Percentiles rank a stretch among this genome's conserved stretches.
Conservation (phyloP, 2,329 filamentous ascomycete genomes). For the Zalaria obscura region DNA sequence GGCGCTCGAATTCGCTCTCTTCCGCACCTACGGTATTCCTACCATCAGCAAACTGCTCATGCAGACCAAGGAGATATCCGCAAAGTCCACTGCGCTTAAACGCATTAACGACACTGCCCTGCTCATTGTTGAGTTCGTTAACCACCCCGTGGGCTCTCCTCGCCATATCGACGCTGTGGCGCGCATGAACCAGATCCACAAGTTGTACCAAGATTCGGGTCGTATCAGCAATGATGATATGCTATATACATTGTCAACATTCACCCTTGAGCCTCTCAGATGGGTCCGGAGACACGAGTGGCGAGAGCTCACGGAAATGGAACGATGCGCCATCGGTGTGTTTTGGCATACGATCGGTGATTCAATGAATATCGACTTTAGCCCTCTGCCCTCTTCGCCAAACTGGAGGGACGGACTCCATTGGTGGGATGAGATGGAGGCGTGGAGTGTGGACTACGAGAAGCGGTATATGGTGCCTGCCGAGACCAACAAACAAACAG, state of each 20-base stretch:
- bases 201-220: conserved; percentile 39
- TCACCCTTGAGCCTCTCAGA: conserved; percentile 49
- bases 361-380: conserved; percentile 48
- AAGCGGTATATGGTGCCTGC: conserved; percentile 37
- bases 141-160: conserved; percentile 27
- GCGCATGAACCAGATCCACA: conserved; percentile 51
- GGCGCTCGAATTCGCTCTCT: conserved; percentile 3
- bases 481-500: conserved; percentile 25
- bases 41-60: conserved; percentile 6
- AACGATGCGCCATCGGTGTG: conserved; percentile 47
- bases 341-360: conserved; percentile 62
- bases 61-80: conserved; percentile 4
- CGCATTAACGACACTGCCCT: conserved; percentile 38
- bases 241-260: conserved; percentile 51
- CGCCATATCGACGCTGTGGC: conserved; percentile 37
- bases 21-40: conserved; percentile 8
- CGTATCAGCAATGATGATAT: conserved; percentile 49
- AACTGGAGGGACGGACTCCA: conserved; percentile 35
- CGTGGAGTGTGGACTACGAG: conserved; percentile 46
- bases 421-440: conserved; percentile 36
- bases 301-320: conserved; percentile 51
- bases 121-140: conserved; percentile 34
- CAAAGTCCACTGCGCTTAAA: conserved; percentile 27
- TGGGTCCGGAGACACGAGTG: conserved; percentile 58
- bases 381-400: conserved; percentile 26